Percentiles rank a stretch among this genome's conserved stretches.
These are phyloP conservation scores for Clitopilus hobsonii DNA, from an alignment of 768 basidiomycete species.

Conservation along the genomic window DNA sequence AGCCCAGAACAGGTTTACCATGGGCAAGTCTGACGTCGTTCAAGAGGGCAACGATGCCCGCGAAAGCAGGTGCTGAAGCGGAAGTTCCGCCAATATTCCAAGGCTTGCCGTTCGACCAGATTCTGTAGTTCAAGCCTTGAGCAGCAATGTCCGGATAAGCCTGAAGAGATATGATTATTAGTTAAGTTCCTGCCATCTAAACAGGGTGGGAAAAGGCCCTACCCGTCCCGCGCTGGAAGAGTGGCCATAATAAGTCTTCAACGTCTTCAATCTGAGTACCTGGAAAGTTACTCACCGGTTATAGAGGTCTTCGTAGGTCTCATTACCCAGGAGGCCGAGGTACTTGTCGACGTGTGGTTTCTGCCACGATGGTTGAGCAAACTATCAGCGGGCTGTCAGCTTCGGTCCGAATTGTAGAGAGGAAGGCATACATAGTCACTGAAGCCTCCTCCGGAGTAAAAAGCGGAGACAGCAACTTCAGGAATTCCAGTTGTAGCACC, in stretches of 20 bases:
- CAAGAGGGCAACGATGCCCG: slow-evolving; percentile 22
- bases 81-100: slow-evolving; percentile 19
- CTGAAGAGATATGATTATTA: not conserved
- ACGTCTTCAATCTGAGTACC: too few relatives aligned
- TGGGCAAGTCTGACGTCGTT: slow-evolving; percentile 23
- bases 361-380: slow-evolving; percentile 27
- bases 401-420: not conserved
- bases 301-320: slow-evolving; percentile 20
- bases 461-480: slow-evolving; percentile 32
- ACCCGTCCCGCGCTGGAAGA: slow-evolving; percentile 6
- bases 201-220: slow-evolving; percentile 5
- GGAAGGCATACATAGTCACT: slow-evolving; percentile 39
- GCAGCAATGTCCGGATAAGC: slow-evolving; percentile 23
- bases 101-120: slow-evolving; percentile 12
- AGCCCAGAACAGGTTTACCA: slow-evolving; percentile 13
- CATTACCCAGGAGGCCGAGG: slow-evolving; percentile 17
- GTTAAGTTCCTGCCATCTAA: not conserved
- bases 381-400: slow-evolving; percentile 5
- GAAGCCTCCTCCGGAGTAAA: slow-evolving; percentile 58
- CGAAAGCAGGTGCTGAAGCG: slow-evolving; percentile 17
- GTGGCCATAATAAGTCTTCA: not conserved
- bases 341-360: slow-evolving; percentile 20
- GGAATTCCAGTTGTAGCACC: slow-evolving; percentile 48
- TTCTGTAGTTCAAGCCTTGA: slow-evolving; percentile 17
- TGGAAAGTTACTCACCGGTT: slow-evolving; percentile 11